Base-by-base conservation (phyloP, 192 early-diverging fungal genomes). In the Entomortierella parvispora region DNA sequence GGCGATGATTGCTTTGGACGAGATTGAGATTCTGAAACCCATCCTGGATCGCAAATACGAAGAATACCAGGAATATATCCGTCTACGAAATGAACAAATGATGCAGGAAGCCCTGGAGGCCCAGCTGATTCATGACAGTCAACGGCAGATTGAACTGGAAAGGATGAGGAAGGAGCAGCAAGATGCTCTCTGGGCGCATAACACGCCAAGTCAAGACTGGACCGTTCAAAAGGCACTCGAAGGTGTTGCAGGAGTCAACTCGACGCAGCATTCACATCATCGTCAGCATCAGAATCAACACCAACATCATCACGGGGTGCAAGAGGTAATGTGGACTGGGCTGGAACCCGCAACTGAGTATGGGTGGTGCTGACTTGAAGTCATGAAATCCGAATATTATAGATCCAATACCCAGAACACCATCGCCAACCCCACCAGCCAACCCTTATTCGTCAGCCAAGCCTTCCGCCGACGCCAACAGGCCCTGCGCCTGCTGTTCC, bases 21-120 rank as follows among this genome's bases (percentile, higher is more conserved):
- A 80, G 32, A 68, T 89, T 25, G 89, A 86, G 57, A 67, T 58
- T 6, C 69, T 91, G 55, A 89, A 90, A 54, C 87, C 90, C 7
- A 69, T 81, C 17, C 44, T 91, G 34, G 82, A 86, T 17, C 63
- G 71, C 42, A 84, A 85, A 28, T 82, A 90, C 51, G 80, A 83
- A 12, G 82, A 83, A 51, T 88, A 87, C 46, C 20, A 80, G 50
- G 63, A 68, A 22, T 62, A 47, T 22, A 55, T 77, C 37, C 61
- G 63, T 49, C 81, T 84, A 26, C 49, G 82, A 29, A 63, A 65
- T 33, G 78, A 69, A 11, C 71, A 58, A n/a, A 59, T 52, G 26
- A 37, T 22, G 11, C 14, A 22, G 17, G 70, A 81, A 25, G 65
- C 69, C 11, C 49, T 40, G 32, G 71, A 48, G 10, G 62, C 65